phyloP scores from a whole-genome alignment of 306 rosid species.

The Styphnolobium japonicum region DNA sequence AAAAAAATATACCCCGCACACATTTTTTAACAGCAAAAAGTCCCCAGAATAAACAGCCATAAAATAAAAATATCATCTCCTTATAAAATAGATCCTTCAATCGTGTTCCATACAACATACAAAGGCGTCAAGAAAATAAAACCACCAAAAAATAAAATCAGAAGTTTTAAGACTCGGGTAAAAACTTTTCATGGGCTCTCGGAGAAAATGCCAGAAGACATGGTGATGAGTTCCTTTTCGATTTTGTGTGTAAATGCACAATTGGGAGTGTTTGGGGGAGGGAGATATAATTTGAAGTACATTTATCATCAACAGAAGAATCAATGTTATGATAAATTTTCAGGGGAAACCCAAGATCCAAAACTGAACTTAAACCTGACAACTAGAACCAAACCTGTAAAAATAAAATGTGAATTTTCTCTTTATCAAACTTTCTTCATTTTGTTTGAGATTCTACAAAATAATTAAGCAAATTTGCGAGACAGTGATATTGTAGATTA shows the following conservation, averaged over 20 bases:
- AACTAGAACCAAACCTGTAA: not conserved
- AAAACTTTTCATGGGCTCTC: not conserved
- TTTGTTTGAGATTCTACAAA: not conserved
- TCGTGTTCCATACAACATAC: not conserved
- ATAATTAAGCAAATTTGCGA: conserved; percentile 1
- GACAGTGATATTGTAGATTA: not conserved
- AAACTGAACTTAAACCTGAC: not conserved
- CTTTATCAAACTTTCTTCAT: not conserved
- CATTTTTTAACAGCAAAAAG: not conserved
- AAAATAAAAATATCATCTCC: not conserved
- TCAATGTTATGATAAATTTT: not conserved
- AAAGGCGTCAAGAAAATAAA: not conserved
- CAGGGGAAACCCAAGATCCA: not conserved
- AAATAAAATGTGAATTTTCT: not conserved
- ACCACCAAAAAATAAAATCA: not conserved
- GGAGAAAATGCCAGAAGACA: not conserved
- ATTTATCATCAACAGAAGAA: not conserved
- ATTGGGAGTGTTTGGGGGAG: not conserved
- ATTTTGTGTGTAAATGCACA: not conserved
- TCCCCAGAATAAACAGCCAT: not conserved
- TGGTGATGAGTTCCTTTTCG: not conserved
- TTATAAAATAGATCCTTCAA: not conserved
- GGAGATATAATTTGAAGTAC: not conserved
- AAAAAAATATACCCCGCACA: not conserved
- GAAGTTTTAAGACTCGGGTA: not conserved